These are phyloP conservation scores for Xanthoparmelia taractica DNA, from an alignment of 495 filamentous ascomycete genomes.

Conservation along the genomic window DNA sequence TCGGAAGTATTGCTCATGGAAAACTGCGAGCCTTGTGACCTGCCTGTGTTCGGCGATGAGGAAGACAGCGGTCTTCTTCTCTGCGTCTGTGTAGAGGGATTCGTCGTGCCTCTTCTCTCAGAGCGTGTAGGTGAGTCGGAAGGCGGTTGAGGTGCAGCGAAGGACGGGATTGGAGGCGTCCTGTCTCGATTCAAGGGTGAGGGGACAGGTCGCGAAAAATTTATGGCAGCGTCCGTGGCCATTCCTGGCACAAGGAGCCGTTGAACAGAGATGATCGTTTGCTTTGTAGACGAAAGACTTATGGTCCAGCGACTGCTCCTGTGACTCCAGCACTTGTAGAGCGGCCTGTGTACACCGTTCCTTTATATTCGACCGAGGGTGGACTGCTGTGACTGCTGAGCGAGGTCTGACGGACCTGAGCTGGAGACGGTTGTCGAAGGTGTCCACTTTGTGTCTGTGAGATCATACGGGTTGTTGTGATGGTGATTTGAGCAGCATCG, in stretches of 20 bases:
- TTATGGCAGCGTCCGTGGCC: not conserved
- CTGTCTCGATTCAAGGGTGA: slow-evolving; percentile 8
- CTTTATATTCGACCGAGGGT: not conserved
- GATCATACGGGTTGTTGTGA: not conserved
- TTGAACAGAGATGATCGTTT: not conserved
- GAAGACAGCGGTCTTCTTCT: slow-evolving; percentile 20
- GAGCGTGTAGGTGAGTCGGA: slow-evolving; percentile 3
- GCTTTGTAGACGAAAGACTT: not conserved
- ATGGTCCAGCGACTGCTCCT: not conserved
- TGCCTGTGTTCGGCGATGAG: slow-evolving; percentile 12
- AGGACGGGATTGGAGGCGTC: slow-evolving; percentile 3
- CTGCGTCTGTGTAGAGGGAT: slow-evolving; percentile 12
- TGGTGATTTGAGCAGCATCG: not conserved
- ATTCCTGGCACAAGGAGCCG: not conserved
- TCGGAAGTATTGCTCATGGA: slow-evolving; percentile 9
- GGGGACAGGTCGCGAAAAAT: slow-evolving; percentile 10
- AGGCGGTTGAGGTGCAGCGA: slow-evolving; percentile 7
- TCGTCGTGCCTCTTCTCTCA: slow-evolving; percentile 2
- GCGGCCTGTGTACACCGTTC: not conserved
- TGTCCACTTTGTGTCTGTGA: not conserved
- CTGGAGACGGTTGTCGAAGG: not conserved
- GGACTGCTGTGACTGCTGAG: not conserved
- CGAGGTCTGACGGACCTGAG: not conserved
- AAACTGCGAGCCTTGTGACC: slow-evolving; percentile 9
- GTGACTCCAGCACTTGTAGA: not conserved